Evolutionary conservation across 306 rosid genomes (phyloP).

Genomic region (Urtica urens): DNA sequence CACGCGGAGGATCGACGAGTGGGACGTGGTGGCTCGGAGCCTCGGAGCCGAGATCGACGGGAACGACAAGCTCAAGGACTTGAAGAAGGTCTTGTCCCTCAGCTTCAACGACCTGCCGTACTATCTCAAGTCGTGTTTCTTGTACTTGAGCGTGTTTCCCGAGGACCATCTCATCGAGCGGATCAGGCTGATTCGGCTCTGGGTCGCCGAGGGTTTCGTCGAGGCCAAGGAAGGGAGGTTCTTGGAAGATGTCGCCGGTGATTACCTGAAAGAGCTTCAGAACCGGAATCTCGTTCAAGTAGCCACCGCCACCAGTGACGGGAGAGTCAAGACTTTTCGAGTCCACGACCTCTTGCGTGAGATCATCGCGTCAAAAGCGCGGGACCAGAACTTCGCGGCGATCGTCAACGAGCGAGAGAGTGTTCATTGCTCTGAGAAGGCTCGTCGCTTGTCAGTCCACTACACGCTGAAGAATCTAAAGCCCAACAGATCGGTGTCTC

Average conservation of each 20-base stretch:
- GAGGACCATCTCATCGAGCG: conserved; percentile 40
- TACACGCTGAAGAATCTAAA: conserved; percentile 25
- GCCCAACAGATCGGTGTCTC: conserved; percentile 42
- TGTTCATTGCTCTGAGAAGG: conserved; percentile 31
- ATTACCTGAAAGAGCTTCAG: conserved; percentile 51
- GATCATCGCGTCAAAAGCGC: conserved; percentile 45
- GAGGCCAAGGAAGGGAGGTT: conserved; percentile 43
- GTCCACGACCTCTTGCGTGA: conserved; percentile 53
- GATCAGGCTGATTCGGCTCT: conserved; percentile 43
- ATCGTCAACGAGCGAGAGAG: conserved; percentile 36
- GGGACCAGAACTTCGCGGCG: conserved; percentile 44
- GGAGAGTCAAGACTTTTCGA: conserved; percentile 24
- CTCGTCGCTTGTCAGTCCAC: conserved; percentile 47
- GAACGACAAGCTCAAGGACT: conserved; percentile 37
- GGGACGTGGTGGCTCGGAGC: conserved; percentile 38
- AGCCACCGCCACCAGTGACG: conserved; percentile 21
- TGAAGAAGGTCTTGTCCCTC: conserved; percentile 48
- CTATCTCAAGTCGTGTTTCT: conserved; percentile 51
- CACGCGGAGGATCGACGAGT: conserved; percentile 41
- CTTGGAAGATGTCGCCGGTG: conserved; percentile 44
- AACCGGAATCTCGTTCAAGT: conserved; percentile 44
- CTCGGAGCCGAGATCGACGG: conserved; percentile 44
- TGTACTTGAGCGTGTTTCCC: conserved; percentile 50
- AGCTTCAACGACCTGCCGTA: conserved; percentile 55
- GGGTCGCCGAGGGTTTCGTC: conserved; percentile 62